Base-by-base conservation (phyloP, 2,329 filamentous ascomycete species). In the Albophoma yamanashiensis region DNA sequence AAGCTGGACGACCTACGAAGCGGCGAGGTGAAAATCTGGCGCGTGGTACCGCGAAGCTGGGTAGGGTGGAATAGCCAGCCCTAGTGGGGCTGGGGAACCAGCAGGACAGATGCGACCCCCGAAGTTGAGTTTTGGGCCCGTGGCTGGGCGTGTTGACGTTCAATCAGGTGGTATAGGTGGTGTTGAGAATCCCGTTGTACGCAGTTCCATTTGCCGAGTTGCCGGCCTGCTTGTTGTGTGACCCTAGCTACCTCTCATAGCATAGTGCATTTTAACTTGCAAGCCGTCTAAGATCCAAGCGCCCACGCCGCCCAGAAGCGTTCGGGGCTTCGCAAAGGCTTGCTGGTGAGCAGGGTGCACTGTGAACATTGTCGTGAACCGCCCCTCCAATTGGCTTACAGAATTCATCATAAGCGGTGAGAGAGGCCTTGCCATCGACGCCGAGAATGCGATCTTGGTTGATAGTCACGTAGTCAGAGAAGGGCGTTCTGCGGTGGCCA, bases 1-100 rank as follows among this genome's bases (percentile, higher is more conserved):
- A 90, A 92, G 77, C 82, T 99, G 62, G 92, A 92, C 53, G 94
- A 99, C 76, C 71, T 99, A 72, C 83, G 91, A 70, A 93, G 89
- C 73, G 94, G 94, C 22, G 94, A 99, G 77, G 92, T 97, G 67
- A 93, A 94, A 78, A 91, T 99, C 62, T 99, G 94, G 94, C 85
- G 94, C 60, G 89, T 97, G 55, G 96, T 97, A 85, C 89, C 91
- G 45, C 83, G 91, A 68, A 88, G 83, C 70, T 99, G 92, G 92
- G 87, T 97, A 58, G 92, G 92, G 31, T 97, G 93, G 94, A 88
- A 87, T 69, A 79, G 78, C 65, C 75, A 79, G 73, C 79, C 82
- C 67, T 85, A 83, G 78, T 73, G 66, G 67, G 67, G 68, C 64
- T 68, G 67, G 66, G 60, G 62, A 36, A 52, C 11, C 43, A 53